phyloP scores from a whole-genome alignment of 2,329 filamentous ascomycete species.

The Phyllosticta ampelicida region DNA sequence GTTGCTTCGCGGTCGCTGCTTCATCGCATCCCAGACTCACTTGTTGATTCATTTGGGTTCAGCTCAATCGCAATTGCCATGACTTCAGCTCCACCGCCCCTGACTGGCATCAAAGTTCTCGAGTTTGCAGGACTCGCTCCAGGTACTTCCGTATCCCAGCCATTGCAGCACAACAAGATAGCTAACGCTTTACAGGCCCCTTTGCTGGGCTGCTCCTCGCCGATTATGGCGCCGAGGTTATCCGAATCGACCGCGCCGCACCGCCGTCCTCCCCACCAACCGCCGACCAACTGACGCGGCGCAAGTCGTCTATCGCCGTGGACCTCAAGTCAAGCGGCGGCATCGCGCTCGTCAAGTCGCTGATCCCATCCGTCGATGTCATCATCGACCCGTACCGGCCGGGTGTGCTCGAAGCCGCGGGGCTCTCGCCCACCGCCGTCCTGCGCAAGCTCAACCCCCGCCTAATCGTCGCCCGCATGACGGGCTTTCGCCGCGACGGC shows the following conservation, averaged over 20 bases:
- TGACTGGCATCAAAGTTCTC: conserved; percentile 50
- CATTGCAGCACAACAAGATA: not conserved
- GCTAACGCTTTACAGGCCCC: conserved; percentile 47
- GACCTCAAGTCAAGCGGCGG: conserved; percentile 63
- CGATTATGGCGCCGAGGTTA: conserved; percentile 77
- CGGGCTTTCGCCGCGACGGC: conserved; percentile 80
- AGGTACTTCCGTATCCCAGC: conserved; percentile 26
- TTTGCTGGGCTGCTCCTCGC: conserved; percentile 77
- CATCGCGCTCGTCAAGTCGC: conserved; percentile 52
- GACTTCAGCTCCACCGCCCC: conserved; percentile 31
- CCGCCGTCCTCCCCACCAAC: conserved; percentile 38
- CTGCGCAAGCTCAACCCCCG: conserved; percentile 59
- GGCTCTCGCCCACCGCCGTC: conserved; percentile 57
- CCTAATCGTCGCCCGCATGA: conserved; percentile 75
- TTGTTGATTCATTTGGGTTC: not conserved
- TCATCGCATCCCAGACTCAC: not conserved
- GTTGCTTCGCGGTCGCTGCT: not conserved
- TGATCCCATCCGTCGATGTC: conserved; percentile 58
- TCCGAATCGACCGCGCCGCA: conserved; percentile 65
- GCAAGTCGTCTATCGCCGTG: conserved; percentile 69
- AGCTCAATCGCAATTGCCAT: not conserved
- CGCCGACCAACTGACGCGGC: conserved; percentile 64
- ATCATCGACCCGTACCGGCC: conserved; percentile 91
- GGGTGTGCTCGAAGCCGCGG: conserved; percentile 76
- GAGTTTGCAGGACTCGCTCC: conserved; percentile 55